Percentiles rank a stretch among this genome's conserved stretches.
Evolutionary conservation across 2,329 filamentous ascomycete species (phyloP).

Genomic region (Celoporthe dispersa): DNA sequence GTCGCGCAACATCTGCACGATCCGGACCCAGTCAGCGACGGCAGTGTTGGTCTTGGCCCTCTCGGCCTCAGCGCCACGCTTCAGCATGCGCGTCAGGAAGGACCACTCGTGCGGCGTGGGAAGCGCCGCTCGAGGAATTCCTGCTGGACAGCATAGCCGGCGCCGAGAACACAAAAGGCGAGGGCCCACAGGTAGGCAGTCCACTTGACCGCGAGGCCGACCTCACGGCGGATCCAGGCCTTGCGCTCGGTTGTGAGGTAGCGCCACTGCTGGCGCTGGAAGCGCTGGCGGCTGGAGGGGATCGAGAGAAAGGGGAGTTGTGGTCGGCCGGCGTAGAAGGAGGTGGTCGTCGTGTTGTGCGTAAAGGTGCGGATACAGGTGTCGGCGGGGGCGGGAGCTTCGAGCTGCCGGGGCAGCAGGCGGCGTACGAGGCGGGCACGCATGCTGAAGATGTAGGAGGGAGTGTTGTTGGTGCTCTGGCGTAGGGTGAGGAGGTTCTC

Average conservation of each 20-base stretch:
- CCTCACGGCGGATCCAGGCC: slow-evolving; percentile 70
- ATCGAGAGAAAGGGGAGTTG: slow-evolving; percentile 58
- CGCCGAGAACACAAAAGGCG: slow-evolving; percentile 61
- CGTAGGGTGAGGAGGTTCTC: neutral
- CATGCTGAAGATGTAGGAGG: slow-evolving; percentile 37
- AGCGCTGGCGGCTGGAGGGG: slow-evolving; percentile 40
- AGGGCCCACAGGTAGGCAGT: slow-evolving; percentile 69
- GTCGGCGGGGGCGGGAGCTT: slow-evolving; percentile 24
- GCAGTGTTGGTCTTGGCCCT: slow-evolving; percentile 61
- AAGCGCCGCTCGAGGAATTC: slow-evolving; percentile 76
- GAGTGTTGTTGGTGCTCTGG: neutral
- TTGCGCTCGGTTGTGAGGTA: slow-evolving; percentile 80
- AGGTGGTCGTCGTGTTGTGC: slow-evolving; percentile 53
- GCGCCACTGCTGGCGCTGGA: slow-evolving; percentile 59
- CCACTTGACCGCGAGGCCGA: slow-evolving; percentile 71
- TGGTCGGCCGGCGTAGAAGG: slow-evolving; percentile 41
- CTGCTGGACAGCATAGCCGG: slow-evolving; percentile 69
- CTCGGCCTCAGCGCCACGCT: slow-evolving; percentile 67
- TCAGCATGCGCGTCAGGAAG: slow-evolving; percentile 68
- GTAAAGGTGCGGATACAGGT: slow-evolving; percentile 55
- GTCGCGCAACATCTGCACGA: slow-evolving; percentile 63
- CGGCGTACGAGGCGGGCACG: slow-evolving; percentile 45
- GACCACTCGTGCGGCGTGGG: slow-evolving; percentile 83
- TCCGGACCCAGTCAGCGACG: slow-evolving; percentile 69
- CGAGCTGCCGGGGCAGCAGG: slow-evolving; percentile 35